Conservation (phyloP, 129 eudicot genomes). For the Centella asiatica region DNA sequence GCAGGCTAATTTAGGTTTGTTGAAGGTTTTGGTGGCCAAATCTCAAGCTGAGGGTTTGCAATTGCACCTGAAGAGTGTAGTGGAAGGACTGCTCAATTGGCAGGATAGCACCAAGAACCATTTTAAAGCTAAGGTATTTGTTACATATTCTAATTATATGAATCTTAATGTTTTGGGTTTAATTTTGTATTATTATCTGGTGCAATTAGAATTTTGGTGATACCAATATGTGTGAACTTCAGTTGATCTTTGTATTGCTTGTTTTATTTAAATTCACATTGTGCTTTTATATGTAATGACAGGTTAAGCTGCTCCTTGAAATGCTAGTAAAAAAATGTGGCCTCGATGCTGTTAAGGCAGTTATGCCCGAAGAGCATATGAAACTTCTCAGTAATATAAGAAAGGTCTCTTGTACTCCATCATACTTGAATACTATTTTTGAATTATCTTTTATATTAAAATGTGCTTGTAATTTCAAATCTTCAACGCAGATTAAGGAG, state of each 20-base stretch:
- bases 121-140: slow-evolving; percentile 80
- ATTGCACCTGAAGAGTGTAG: slow-evolving; percentile 56
- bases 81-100: slow-evolving; percentile 80
- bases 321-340: slow-evolving; percentile 98
- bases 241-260: slow-evolving; percentile 4
- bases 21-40: slow-evolving; percentile 92
- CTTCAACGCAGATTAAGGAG: slow-evolving; percentile 62
- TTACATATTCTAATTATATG: neutral
- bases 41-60: slow-evolving; percentile 80
- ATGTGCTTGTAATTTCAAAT: no score
- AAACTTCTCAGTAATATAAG: slow-evolving; percentile 91
- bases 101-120: slow-evolving; percentile 74
- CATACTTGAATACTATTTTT: neutral
- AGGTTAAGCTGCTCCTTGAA: slow-evolving; percentile 82
- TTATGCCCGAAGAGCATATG: slow-evolving; percentile 96
- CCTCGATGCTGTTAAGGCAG: slow-evolving; percentile 80
- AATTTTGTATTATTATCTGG: neutral
- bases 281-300: slow-evolving; percentile 7
- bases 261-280: neutral
- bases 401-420: slow-evolving; percentile 45
- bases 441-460: neutral
- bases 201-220: neutral
- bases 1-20: slow-evolving; percentile 88
- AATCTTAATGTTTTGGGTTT: neutral
- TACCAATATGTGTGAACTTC: neutral